Conservation (phyloP, 176 grass and related monocot species). For the Zizania latifolia region DNA sequence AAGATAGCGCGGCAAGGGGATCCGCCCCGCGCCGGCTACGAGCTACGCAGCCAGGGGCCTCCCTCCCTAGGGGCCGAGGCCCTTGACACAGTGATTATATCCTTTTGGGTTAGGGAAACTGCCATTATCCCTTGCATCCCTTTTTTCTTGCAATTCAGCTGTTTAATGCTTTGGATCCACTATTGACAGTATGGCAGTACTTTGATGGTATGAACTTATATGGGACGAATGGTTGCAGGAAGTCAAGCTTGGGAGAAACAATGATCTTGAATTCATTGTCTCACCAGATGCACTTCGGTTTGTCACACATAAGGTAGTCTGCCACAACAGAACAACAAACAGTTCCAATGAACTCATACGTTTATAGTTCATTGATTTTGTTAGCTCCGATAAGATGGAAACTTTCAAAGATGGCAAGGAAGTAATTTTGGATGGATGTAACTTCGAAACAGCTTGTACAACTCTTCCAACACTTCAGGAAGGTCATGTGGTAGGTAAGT, state of each 20-base stretch:
- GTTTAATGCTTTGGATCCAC: constrained; percentile 3
- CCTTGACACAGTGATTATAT: no score
- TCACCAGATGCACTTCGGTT: constrained; percentile 73
- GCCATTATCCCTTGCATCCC: background rate
- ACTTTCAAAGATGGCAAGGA: constrained; percentile 32
- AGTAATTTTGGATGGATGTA: constrained; percentile 37
- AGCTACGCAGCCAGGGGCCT: no score
- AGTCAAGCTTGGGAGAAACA: constrained; percentile 48
- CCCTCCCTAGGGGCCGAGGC: no score
- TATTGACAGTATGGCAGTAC: no score
- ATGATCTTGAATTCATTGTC: constrained; percentile 63
- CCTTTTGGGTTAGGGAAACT: background rate
- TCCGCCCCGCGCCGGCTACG: no score
- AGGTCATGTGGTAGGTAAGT: constrained; percentile 68
- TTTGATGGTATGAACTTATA: background rate
- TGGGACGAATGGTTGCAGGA: constrained; percentile 39
- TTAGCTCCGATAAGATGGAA: constrained; percentile 36
- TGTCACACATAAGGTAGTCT: constrained; percentile 55
- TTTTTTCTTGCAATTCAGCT: background rate
- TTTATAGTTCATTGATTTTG: constrained; percentile 56
- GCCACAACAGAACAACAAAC: constrained; percentile 3
- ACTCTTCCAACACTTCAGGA: constrained; percentile 62
- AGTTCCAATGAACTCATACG: background rate
- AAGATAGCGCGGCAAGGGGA: no score
- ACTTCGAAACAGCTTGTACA: constrained; percentile 44